These are phyloP conservation scores for Cordyceps farinosa DNA, from an alignment of 2,329 filamentous ascomycete species.

Conservation along the genomic window DNA sequence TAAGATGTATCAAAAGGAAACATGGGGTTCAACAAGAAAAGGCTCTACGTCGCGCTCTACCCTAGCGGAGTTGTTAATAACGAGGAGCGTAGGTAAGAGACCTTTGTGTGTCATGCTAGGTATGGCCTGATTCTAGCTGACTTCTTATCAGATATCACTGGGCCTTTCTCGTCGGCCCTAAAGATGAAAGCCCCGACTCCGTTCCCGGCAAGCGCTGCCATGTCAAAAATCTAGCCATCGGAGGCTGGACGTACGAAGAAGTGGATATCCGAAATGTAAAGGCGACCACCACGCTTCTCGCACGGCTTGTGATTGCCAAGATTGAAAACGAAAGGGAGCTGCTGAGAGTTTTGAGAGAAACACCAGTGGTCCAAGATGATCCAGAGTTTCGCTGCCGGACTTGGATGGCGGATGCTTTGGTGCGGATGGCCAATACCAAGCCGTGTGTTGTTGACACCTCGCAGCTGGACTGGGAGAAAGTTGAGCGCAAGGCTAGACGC, in stretches of 20 bases:
- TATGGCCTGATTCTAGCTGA: neutral
- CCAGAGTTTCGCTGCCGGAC: neutral
- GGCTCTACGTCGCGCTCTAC: conserved; percentile 33
- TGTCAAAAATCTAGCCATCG: neutral
- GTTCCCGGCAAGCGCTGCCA: neutral
- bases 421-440: neutral
- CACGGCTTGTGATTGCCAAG: neutral
- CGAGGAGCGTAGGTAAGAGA: conserved; percentile 26
- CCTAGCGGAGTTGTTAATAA: conserved; percentile 25
- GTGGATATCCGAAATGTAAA: neutral
- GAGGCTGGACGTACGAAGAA: neutral
- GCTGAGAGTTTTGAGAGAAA: neutral
- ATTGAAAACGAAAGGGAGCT: neutral
- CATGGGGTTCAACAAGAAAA: conserved; percentile 27
- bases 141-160: neutral
- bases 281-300: neutral
- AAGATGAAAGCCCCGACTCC: neutral
- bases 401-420: neutral
- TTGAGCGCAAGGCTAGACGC: neutral
- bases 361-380: neutral
- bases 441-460: neutral
- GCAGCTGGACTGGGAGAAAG: neutral
- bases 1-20: too few species aligned
- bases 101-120: neutral
- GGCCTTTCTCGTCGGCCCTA: neutral